Conservation (phyloP, 441 rosid genomes). For the Erodium chrysanthum region DNA sequence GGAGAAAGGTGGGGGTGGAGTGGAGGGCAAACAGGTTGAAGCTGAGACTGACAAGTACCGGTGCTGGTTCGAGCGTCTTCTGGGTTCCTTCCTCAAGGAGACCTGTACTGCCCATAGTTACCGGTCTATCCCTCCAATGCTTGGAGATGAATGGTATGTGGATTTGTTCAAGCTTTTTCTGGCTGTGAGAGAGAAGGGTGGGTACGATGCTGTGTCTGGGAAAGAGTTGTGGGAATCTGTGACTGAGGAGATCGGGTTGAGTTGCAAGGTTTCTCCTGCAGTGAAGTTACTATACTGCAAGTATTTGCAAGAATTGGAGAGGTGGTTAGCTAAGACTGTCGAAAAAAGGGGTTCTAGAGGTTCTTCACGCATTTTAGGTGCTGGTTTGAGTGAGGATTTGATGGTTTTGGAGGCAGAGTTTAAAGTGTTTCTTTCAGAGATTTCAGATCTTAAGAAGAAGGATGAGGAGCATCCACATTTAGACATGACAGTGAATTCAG, state of each 20-base stretch:
- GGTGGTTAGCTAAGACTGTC: conserved; percentile 36
- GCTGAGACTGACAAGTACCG: conserved; percentile 17
- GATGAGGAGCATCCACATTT: conserved; percentile 20
- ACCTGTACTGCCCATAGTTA: conserved; percentile 22
- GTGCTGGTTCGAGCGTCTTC: conserved; percentile 25
- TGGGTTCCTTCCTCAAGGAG: conserved; percentile 24
- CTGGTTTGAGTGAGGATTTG: conserved; percentile 21
- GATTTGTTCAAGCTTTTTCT: conserved; percentile 41
- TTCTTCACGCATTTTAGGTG: conserved; percentile 12
- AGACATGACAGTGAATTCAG: conserved; percentile 13
- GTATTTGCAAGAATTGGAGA: conserved; percentile 41
- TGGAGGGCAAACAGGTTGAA: neutral
- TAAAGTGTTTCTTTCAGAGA: conserved; percentile 24
- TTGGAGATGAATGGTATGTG: conserved; percentile 31
- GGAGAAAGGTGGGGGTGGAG: neutral
- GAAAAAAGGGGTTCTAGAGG: conserved; percentile 17
- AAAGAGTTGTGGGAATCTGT: conserved; percentile 43
- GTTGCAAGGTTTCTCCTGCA: conserved; percentile 19
- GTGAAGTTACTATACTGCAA: conserved; percentile 42
- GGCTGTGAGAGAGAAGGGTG: conserved; percentile 39
- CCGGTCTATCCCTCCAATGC: conserved; percentile 37
- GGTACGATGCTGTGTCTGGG: conserved; percentile 31
- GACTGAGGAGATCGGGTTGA: conserved; percentile 43
- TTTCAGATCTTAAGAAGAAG: conserved; percentile 25
- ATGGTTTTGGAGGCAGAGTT: conserved; percentile 30